A percentile compares a stretch with the other conserved stretches of the same genome.
Evolutionary conservation across 495 filamentous ascomycete species (phyloP).

Genomic region (Aspergillus homomorphus): DNA sequence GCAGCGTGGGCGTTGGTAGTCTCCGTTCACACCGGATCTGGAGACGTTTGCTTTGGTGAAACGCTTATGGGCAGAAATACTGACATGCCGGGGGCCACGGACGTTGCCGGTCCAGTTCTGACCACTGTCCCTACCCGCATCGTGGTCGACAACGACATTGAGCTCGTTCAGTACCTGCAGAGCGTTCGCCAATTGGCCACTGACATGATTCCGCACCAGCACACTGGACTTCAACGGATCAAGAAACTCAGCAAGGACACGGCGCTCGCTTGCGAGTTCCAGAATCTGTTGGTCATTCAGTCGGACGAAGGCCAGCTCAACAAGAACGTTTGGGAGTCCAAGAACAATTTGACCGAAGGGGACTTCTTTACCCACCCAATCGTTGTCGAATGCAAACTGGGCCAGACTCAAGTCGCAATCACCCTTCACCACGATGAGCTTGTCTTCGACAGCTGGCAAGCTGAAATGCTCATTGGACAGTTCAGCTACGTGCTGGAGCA

Average conservation of each 20-base stretch:
- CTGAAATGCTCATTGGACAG: slow-evolving; percentile 32
- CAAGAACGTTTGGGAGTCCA: slow-evolving; percentile 37
- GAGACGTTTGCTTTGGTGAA: slow-evolving; percentile 55
- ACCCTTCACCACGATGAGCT: slow-evolving; percentile 40
- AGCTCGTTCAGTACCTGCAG: slow-evolving; percentile 39
- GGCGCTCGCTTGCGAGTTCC: slow-evolving; percentile 57
- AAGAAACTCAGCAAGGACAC: slow-evolving; percentile 36
- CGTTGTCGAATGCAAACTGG: slow-evolving; percentile 45
- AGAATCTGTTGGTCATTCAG: slow-evolving; percentile 59
- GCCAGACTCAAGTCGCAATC: slow-evolving; percentile 25
- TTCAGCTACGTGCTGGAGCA: slow-evolving; percentile 36
- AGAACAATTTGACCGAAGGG: slow-evolving; percentile 44
- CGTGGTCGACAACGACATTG: slow-evolving; percentile 34
- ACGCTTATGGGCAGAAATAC: slow-evolving; percentile 55
- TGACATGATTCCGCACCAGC: slow-evolving; percentile 51
- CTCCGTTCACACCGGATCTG: slow-evolving; percentile 38
- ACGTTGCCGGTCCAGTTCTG: slow-evolving; percentile 53
- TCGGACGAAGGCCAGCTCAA: slow-evolving; percentile 30
- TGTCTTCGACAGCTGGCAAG: slow-evolving; percentile 36
- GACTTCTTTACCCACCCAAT: slow-evolving; percentile 52
- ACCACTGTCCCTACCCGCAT: slow-evolving; percentile 51
- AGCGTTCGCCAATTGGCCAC: slow-evolving; percentile 41
- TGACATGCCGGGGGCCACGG: slow-evolving; percentile 44
- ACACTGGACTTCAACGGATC: slow-evolving; percentile 44
- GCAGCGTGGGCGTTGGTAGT: slow-evolving; percentile 54